A percentile compares a stretch with the other conserved stretches of the same genome.
Evolutionary conservation across 352 stramenopile species (phyloP).

Genomic region (Phytophthora vignae): DNA sequence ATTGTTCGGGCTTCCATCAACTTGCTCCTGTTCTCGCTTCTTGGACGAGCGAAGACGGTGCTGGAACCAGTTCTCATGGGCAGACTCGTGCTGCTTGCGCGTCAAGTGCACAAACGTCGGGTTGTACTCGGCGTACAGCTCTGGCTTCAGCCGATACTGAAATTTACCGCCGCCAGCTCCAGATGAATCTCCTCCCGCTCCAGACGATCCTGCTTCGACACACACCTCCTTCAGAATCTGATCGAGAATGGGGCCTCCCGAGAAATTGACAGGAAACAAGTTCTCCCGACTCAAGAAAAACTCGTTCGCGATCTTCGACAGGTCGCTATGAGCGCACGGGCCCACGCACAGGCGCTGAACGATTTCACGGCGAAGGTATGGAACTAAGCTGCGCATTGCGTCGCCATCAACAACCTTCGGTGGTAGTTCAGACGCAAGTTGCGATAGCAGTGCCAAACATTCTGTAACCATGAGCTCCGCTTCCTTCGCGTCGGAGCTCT

Average conservation of each 20-base stretch:
- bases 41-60: constrained; percentile 77
- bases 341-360: constrained; percentile 85
- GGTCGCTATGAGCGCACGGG: constrained; percentile 81
- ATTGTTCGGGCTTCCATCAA: constrained; percentile 58
- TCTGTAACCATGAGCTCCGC: constrained; percentile 83
- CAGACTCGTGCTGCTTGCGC: constrained; percentile 87
- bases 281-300: constrained; percentile 85
- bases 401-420: constrained; percentile 60
- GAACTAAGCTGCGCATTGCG: constrained; percentile 65
- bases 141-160: constrained; percentile 84
- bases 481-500: constrained; percentile 56
- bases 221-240: constrained; percentile 86
- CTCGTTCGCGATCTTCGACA: constrained; percentile 87
- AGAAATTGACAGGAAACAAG: constrained; percentile 77
- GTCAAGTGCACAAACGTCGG: constrained; percentile 89
- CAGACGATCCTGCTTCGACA: constrained; percentile 36
- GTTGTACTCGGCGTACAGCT: constrained; percentile 87
- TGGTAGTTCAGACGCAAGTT: constrained; percentile 82
- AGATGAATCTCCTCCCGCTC: constrained; percentile 23
- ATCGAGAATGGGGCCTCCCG: constrained; percentile 68
- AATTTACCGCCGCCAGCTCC: constrained; percentile 61
- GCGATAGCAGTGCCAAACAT: constrained; percentile 77
- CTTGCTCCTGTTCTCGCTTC: constrained; percentile 69
- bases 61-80: constrained; percentile 90
- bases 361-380: constrained; percentile 79